These are phyloP conservation scores for Polysphondylium violaceum DNA, from an alignment of 78 protist genomes.

Conservation along the genomic window DNA sequence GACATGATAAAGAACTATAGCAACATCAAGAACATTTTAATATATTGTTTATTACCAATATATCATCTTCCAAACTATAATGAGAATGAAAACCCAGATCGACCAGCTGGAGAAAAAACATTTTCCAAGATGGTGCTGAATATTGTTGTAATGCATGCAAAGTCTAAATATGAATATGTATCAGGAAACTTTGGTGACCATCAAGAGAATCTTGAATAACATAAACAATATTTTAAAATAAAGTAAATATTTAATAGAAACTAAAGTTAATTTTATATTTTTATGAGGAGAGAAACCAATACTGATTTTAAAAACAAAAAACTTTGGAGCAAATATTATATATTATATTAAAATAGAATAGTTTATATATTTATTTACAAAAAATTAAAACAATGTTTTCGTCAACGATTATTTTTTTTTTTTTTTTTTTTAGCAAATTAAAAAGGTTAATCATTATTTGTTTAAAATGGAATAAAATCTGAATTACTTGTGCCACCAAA, in stretches of 20 bases:
- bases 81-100: neutral
- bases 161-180: neutral
- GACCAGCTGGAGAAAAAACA: slow-evolving; percentile 3
- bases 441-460: neutral
- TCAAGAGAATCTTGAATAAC: slow-evolving; percentile 2
- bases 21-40: neutral
- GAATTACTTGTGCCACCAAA: slow-evolving; percentile 31
- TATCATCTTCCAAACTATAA: neutral
- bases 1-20: neutral
- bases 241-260: too few relatives aligned
- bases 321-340: too few relatives aligned
- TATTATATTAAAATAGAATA: too few relatives aligned
- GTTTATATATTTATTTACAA: too few relatives aligned
- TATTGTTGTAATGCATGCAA: neutral
- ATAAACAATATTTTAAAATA: too few relatives aligned
- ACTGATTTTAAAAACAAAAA: too few relatives aligned
- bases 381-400: neutral
- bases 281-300: too few relatives aligned
- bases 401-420: neutral
- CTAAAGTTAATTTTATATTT: too few relatives aligned
- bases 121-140: neutral
- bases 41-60: neutral
- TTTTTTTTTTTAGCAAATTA: too few relatives aligned
- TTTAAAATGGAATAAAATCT: slow-evolving; percentile 61
- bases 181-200: neutral